These are phyloP conservation scores for Atkinsonella hypoxylon DNA, from an alignment of 2,329 filamentous ascomycete species.

Conservation along the genomic window DNA sequence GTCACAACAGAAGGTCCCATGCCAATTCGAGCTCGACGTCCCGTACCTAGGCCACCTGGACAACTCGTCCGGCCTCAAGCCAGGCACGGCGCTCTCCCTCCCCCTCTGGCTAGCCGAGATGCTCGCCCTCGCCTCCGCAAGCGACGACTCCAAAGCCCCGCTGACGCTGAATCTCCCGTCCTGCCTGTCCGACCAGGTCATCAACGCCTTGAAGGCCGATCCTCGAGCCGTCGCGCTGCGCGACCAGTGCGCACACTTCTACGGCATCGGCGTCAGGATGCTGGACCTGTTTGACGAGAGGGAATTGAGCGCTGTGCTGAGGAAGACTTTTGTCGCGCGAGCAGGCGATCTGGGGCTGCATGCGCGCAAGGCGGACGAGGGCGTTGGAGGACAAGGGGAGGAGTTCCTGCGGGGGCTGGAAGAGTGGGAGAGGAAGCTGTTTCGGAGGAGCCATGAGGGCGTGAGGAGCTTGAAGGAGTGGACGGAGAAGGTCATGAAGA, in stretches of 20 bases:
- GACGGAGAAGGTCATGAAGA: conserved; percentile 44
- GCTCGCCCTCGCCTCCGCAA: conserved; percentile 58
- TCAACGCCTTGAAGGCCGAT: conserved; percentile 85
- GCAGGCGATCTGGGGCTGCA: conserved; percentile 79
- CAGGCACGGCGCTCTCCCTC: conserved; percentile 67
- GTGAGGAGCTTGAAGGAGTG: conserved; percentile 58
- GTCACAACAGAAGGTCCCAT: conserved; percentile 68
- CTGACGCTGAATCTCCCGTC: conserved; percentile 72
- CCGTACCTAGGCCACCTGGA: conserved; percentile 82
- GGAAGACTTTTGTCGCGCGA: conserved; percentile 68
- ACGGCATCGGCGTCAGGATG: conserved; percentile 72
- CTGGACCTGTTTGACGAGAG: conserved; percentile 80
- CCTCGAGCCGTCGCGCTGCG: conserved; percentile 75
- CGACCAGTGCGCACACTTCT: conserved; percentile 77
- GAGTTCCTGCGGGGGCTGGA: conserved; percentile 85
- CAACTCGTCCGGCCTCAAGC: conserved; percentile 67
- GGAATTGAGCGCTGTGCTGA: conserved; percentile 62
- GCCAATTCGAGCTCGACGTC: conserved; percentile 84
- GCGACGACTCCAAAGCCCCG: conserved; percentile 41
- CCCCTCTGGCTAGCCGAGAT: conserved; percentile 94
- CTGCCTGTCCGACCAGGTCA: conserved; percentile 64
- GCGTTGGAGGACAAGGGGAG: conserved; percentile 44
- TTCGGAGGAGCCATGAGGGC: conserved; percentile 63
- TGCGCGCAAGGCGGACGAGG: conserved; percentile 69
- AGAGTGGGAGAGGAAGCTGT: conserved; percentile 73